phyloP scores from a whole-genome alignment of 2,329 filamentous ascomycete species.

The Hypoxylon sp. region DNA sequence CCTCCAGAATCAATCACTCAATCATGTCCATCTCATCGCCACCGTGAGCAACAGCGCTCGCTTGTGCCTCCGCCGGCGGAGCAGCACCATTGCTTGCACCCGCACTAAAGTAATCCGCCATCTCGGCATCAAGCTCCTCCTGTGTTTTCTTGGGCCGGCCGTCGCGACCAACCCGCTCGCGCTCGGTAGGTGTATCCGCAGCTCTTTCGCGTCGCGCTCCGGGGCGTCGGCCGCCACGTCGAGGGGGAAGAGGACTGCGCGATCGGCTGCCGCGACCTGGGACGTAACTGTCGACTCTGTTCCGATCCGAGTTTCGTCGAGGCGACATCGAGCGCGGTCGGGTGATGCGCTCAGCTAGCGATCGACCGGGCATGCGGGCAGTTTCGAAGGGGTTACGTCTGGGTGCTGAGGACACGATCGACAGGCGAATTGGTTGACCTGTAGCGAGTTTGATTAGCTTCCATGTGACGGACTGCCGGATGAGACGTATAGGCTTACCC shows the following conservation, averaged over 20 bases:
- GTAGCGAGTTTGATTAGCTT: constrained; percentile 15
- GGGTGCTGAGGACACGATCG: constrained; percentile 70
- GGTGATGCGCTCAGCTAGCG: constrained; percentile 75
- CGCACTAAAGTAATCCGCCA: constrained; percentile 89
- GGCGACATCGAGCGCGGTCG: constrained; percentile 76
- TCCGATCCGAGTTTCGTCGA: constrained; percentile 62
- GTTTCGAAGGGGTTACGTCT: constrained; percentile 71
- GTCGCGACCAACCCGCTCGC: constrained; percentile 62
- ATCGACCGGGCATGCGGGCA: constrained; percentile 68
- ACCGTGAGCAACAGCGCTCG: constrained; percentile 44
- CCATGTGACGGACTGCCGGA: too few relatives aligned
- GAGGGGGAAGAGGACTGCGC: constrained; percentile 71
- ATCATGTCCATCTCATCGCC: constrained; percentile 80
- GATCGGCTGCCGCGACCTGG: constrained; percentile 71
- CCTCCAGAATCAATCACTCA: constrained; percentile 61
- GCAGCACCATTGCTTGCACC: constrained; percentile 58
- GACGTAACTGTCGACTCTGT: constrained; percentile 84
- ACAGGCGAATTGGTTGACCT: constrained; percentile 85
- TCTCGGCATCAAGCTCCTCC: constrained; percentile 94
- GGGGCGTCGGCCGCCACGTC: constrained; percentile 62
- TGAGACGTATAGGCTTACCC: constrained; percentile 61
- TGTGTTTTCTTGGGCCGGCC: constrained; percentile 85
- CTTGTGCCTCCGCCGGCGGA: constrained; percentile 54
- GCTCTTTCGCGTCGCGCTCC: constrained; percentile 63
- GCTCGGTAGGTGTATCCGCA: constrained; percentile 55